Evolutionary conservation across 768 basidiomycete genomes (phyloP), one percentile per base, ranked within the genome.

Genomic region (Xerocomellus dryophilus): DNA sequence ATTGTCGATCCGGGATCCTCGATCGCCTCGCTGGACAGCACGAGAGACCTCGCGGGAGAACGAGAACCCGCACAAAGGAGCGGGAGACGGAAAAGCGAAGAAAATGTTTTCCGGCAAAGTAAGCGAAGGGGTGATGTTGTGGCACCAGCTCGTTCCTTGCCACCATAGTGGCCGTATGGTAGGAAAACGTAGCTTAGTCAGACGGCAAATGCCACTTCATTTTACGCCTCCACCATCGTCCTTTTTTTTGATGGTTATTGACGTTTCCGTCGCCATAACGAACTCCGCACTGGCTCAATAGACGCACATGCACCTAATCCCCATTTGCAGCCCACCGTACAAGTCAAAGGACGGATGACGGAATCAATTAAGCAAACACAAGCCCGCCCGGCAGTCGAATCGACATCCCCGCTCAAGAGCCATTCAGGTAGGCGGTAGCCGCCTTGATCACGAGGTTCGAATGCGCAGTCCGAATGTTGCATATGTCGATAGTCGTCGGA

Each of bases 171-270:
- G 29, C 36, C 29, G 51, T 20, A 53, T 10, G n/a, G n/a, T n/a
- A 35, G 43, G 45, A 53, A 52, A 60, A 61, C 47, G 23, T 6
- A 10, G 64, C 64, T 66, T 69, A 66, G 64, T 70, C 67, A 70
- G 68, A 58, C 66, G 66, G 68, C 44, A 66, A 57, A 45, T 45
- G 56, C 64, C 66, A 67, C 59, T 64, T 40, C 44, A 61, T 46
- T 50, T 46, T 42, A 32, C 31, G 38, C 38, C 21, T 23, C 8
- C 31, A 15, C 32, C 32, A 34, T 15, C 32, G 3, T 34, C 32
- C 4, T 31, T 38, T 43, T 50, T 36, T n/a, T 47, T 17, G 32
- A 34, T 32, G 14, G 25, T 15, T 44, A 34, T 40, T 27, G 34
- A 56, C 47, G 46, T 45, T 25, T n/a, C 43, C 17, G 38, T 18